phyloP scores from a whole-genome alignment of 768 basidiomycete species.

The Chalciporus sphaerocephalus region DNA sequence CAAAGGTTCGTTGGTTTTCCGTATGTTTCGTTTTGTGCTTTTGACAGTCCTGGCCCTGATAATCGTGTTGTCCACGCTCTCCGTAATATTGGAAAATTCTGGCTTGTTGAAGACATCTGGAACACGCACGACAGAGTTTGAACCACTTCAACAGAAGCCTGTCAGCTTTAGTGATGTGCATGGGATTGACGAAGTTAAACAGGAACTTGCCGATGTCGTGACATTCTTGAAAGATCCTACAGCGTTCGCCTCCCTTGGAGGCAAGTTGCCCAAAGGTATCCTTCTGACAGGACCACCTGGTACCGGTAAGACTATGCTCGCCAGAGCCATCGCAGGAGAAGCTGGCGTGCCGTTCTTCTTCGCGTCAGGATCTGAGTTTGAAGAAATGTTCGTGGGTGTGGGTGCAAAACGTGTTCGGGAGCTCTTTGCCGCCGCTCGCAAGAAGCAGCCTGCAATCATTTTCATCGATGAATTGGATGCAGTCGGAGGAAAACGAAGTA shows the following conservation, averaged over 20 bases:
- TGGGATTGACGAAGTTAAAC: constrained; percentile 95
- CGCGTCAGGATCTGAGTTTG: constrained; percentile 94
- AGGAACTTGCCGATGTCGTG: constrained; percentile 93
- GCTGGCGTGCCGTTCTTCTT: constrained; percentile 98
- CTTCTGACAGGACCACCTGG: constrained; percentile 88
- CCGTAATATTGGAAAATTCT: constrained; percentile 88
- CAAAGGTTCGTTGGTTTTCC: constrained; percentile 62
- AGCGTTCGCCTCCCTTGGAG: constrained; percentile 85
- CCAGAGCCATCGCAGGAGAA: constrained; percentile 94
- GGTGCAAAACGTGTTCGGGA: constrained; percentile 95
- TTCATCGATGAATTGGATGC: constrained; percentile 98
- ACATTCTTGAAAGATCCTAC: constrained; percentile 93
- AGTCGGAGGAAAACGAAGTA: constrained; percentile 84
- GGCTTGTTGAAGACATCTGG: constrained; percentile 86
- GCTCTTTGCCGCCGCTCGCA: constrained; percentile 88
- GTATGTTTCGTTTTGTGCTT: constrained; percentile 59
- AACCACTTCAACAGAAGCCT: constrained; percentile 72
- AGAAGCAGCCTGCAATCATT: constrained; percentile 94
- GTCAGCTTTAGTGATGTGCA: constrained; percentile 95
- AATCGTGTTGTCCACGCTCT: constrained; percentile 76
- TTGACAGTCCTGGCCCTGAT: constrained; percentile 55
- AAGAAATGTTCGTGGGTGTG: constrained; percentile 96
- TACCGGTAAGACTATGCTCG: constrained; percentile 83
- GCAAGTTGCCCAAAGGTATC: constrained; percentile 91
- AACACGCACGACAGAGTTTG: constrained; percentile 75